Base-by-base conservation (phyloP, 2,329 filamentous ascomycete species). In the Tympanopsis confertula region DNA sequence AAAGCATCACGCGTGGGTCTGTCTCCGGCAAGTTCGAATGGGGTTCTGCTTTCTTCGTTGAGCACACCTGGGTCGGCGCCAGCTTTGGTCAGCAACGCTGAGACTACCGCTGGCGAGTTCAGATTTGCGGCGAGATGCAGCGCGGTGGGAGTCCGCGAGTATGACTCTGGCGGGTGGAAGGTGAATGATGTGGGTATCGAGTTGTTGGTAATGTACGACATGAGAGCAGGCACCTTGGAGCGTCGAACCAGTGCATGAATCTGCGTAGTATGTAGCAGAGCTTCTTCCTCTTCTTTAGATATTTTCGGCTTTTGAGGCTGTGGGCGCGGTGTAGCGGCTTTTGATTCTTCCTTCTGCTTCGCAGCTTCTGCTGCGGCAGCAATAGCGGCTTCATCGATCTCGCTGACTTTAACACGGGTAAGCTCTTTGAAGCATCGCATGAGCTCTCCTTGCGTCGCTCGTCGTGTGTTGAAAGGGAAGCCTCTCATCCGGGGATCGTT, bases 391-490 rank as follows among this genome's bases (percentile, higher is more conserved):
- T 86, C 82, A 41, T 85, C 72, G 19, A 96, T 72, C 43, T 84
- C 81, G 36, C 76, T 78, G 35, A 94, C 71, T 58, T 98, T 95
- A 13, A 95, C 71, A 13, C 91, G 71, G 0, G 91, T 98, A 20
- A 98, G 70, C 61, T 98, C 91, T 44, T 94, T 83, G 50, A 95
- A 98, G 1, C 83, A 83, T 28, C 89, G 77, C 82, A 96, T 91
- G 0, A 98, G 76, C 57, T 98, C 91, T 35, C 82, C 85, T 52
- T 96, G 88, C 0, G 91, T 98, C 1, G 91, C 86, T 40, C 91
- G 71, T 12, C 87, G 74, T 5, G 91, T 98, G 55, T 74, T 94
- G 57, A 98, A 98, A 0, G 91, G 91, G 44, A 98, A 95, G 0
- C 85, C 82, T 39, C 91, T 73, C 50, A 94, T 69, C 24, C 91